phyloP scores from a whole-genome alignment of 805 yeast species.

The Candida nitratophila region DNA sequence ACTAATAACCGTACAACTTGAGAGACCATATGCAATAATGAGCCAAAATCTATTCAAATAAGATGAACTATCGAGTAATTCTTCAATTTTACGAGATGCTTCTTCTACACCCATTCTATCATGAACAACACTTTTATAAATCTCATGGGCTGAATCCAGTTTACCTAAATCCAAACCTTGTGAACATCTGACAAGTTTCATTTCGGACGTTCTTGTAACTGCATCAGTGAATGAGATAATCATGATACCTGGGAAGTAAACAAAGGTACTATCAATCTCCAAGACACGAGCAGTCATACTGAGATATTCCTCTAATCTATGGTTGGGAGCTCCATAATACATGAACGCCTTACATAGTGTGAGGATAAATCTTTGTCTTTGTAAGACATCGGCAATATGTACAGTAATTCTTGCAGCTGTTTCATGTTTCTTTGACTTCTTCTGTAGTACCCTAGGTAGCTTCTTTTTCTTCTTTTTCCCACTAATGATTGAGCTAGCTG shows the following conservation, averaged over 20 bases:
- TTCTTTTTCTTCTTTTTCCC: slow-evolving; percentile 9
- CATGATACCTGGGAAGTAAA: slow-evolving; percentile 95
- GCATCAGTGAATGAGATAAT: slow-evolving; percentile 90
- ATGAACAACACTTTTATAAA: slow-evolving; percentile 86
- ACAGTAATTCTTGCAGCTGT: slow-evolving; percentile 76
- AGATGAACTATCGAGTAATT: slow-evolving; percentile 51
- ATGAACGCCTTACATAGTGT: slow-evolving; percentile 83
- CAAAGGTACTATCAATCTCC: slow-evolving; percentile 88
- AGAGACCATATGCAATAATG: slow-evolving; percentile 72
- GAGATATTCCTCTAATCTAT: slow-evolving; percentile 89
- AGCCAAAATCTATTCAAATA: slow-evolving; percentile 70
- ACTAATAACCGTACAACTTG: slow-evolving; percentile 76
- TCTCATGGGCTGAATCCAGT: slow-evolving; percentile 70
- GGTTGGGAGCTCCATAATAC: slow-evolving; percentile 96
- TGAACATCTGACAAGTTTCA: slow-evolving; percentile 76
- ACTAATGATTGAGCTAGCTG: slow-evolving; percentile 8
- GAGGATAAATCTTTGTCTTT: slow-evolving; percentile 79
- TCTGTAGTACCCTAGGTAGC: slow-evolving; percentile 9
- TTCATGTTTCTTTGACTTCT: slow-evolving; percentile 28
- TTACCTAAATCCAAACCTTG: slow-evolving; percentile 87
- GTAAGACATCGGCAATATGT: slow-evolving; percentile 83
- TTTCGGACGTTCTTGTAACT: slow-evolving; percentile 90
- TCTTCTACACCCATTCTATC: slow-evolving; percentile 85
- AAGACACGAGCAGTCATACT: slow-evolving; percentile 85
- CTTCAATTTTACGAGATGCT: slow-evolving; percentile 67